These are phyloP conservation scores for Coemansia sp. DNA, from an alignment of 192 early-diverging fungal genomes.

Conservation along the genomic window DNA sequence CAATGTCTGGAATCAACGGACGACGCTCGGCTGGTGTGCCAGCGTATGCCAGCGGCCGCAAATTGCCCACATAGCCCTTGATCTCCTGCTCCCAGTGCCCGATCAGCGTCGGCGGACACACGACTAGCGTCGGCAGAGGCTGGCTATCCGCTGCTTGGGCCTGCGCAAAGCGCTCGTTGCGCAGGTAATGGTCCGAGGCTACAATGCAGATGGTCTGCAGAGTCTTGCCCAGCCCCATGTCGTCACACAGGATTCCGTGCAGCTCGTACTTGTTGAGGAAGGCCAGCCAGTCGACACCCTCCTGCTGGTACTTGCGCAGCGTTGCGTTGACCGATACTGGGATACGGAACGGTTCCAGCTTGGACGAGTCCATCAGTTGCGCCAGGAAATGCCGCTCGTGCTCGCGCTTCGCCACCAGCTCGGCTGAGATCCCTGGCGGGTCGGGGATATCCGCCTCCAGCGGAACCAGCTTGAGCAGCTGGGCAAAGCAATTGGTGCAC, in stretches of 20 bases:
- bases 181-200: slow-evolving; percentile 78
- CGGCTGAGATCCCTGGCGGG: slow-evolving; percentile 75
- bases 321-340: slow-evolving; percentile 90
- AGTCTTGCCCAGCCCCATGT: slow-evolving; percentile 99
- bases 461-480: slow-evolving; percentile 91
- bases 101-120: slow-evolving; percentile 92
- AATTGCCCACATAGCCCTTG: slow-evolving; percentile 61
- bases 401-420: slow-evolving; percentile 72
- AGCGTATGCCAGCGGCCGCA: slow-evolving; percentile 80
- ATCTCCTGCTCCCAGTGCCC: slow-evolving; percentile 98
- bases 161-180: slow-evolving; percentile 52
- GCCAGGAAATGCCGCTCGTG: slow-evolving; percentile 91
- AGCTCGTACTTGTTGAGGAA: slow-evolving; percentile 95
- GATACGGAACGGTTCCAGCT: slow-evolving; percentile 80
- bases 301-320: slow-evolving; percentile 93
- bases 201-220: slow-evolving; percentile 94
- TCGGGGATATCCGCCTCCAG: slow-evolving; percentile 94
- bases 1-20: slow-evolving; percentile 53
- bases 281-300: slow-evolving; percentile 97
- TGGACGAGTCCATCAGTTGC: slow-evolving; percentile 85
- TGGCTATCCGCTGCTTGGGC: slow-evolving; percentile 55
- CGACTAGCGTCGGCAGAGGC: slow-evolving; percentile 81
- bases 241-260: slow-evolving; percentile 96
- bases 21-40: slow-evolving; percentile 76
- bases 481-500: slow-evolving; percentile 90